phyloP scores from a whole-genome alignment of 768 basidiomycete species.

The Russula ochroleuca region DNA sequence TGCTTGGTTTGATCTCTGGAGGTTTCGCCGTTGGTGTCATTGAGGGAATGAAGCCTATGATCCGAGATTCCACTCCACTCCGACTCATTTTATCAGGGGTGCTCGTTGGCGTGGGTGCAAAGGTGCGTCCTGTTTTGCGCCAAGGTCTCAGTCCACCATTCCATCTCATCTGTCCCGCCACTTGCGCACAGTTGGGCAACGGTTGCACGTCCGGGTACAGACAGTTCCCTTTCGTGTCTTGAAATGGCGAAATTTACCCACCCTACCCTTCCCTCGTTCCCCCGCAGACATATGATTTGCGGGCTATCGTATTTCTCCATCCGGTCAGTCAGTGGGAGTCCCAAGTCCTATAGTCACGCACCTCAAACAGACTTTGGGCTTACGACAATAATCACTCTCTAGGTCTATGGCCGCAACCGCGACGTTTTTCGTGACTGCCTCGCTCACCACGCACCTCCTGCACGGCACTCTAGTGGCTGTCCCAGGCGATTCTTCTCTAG shows the following conservation, averaged over 20 bases:
- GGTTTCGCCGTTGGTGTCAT: constrained; percentile 44
- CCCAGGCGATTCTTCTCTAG: constrained; percentile 26
- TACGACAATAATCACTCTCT: constrained; percentile 43
- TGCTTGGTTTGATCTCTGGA: constrained; percentile 47
- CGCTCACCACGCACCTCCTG: constrained; percentile 41
- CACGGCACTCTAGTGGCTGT: constrained; percentile 36
- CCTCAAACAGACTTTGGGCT: constrained; percentile 5
- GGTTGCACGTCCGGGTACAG: constrained; percentile 62
- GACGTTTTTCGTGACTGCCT: constrained; percentile 49
- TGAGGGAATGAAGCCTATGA: constrained; percentile 37
- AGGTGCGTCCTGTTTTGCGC: constrained; percentile 12
- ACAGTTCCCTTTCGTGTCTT: neutral
- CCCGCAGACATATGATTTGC: constrained; percentile 56
- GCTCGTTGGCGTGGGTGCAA: constrained; percentile 55
- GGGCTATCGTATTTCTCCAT: constrained; percentile 54
- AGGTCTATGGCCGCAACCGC: constrained; percentile 55
- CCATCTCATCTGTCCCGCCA: neutral
- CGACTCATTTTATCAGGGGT: constrained; percentile 46
- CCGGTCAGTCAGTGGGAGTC: constrained; percentile 38
- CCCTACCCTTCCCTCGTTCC: neutral
- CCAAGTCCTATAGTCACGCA: neutral
- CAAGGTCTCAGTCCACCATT: neutral
- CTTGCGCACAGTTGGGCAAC: constrained; percentile 43
- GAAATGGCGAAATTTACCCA: neutral
- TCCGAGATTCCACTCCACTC: constrained; percentile 28